Evolutionary conservation across 202 grass and related monocot genomes (phyloP).

Genomic region (Panicum virgatum): DNA sequence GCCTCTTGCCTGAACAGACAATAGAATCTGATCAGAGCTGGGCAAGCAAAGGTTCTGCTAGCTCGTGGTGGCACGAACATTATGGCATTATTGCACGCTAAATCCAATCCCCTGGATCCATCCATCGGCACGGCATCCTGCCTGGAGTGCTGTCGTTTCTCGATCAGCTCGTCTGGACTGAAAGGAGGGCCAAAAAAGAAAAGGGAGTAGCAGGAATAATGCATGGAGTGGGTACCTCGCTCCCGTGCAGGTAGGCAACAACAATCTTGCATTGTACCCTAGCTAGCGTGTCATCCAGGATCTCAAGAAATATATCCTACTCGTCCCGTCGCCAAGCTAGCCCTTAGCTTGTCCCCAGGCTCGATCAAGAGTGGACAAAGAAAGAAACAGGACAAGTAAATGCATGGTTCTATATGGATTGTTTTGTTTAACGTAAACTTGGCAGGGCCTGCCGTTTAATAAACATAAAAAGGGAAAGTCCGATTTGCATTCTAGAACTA

Average conservation of each 20-base stretch:
- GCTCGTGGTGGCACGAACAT: neutral
- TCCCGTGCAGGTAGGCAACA: slow-evolving; percentile 6
- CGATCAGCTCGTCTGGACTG: slow-evolving; percentile 6
- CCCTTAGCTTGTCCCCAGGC: slow-evolving; percentile 31
- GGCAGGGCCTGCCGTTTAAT: no score
- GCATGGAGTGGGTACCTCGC: neutral
- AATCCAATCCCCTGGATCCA: neutral
- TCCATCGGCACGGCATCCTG: neutral
- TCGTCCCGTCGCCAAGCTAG: slow-evolving; percentile 25
- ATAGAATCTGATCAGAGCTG: neutral
- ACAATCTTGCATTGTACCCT: slow-evolving; percentile 31
- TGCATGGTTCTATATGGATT: no score
- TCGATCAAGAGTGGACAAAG: slow-evolving; percentile 28
- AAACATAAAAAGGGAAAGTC: no score
- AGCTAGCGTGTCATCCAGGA: slow-evolving; percentile 23
- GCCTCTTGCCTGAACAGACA: neutral
- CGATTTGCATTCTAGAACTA: no score
- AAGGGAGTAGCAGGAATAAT: neutral
- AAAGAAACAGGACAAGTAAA: neutral
- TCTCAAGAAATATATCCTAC: slow-evolving; percentile 29
- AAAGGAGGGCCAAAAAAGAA: neutral
- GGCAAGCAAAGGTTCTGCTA: neutral
- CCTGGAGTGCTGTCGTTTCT: slow-evolving; percentile 22
- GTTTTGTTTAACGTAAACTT: no score
- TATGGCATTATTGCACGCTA: neutral